Percentiles rank a stretch among this genome's conserved stretches.
Conservation (phyloP, 2,329 filamentous ascomycete species). For the Leptographium flavum region DNA sequence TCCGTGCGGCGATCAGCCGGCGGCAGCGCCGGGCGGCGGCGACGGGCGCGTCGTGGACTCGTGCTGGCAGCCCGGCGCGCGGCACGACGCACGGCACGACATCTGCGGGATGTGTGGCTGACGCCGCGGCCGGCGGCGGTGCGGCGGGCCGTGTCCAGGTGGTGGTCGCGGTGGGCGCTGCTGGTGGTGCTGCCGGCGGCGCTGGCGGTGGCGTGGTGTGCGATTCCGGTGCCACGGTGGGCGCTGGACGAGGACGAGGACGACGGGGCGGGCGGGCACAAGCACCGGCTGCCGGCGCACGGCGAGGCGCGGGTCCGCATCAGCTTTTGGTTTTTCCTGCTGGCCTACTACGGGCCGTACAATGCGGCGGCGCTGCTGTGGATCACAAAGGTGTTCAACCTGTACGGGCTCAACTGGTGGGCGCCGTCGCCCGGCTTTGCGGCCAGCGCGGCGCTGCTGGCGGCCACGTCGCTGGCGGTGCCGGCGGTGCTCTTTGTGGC, state of each 20-base stretch:
- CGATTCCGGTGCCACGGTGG: slow-evolving; percentile 51
- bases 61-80: slow-evolving; percentile 18
- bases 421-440: slow-evolving; percentile 49
- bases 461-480: slow-evolving; percentile 40
- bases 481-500: slow-evolving; percentile 45
- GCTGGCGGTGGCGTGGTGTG: slow-evolving; percentile 49
- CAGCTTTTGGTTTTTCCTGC: slow-evolving; percentile 59
- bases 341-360: slow-evolving; percentile 57
- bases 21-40: background rate
- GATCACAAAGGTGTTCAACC: slow-evolving; percentile 59
- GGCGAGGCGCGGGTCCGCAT: slow-evolving; percentile 48
- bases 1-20: background rate
- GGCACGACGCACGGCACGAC: slow-evolving; percentile 15
- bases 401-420: slow-evolving; percentile 62
- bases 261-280: slow-evolving; percentile 11
- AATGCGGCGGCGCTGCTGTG: slow-evolving; percentile 53
- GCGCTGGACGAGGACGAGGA: slow-evolving; percentile 28
- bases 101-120: slow-evolving; percentile 41
- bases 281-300: slow-evolving; percentile 41
- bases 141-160: slow-evolving; percentile 41
- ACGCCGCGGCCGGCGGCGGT: slow-evolving; percentile 45
- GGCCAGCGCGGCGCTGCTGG: slow-evolving; percentile 47
- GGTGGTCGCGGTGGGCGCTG: slow-evolving; percentile 49
- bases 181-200: slow-evolving; percentile 46
- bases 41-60: background rate